A percentile compares a stretch with the other conserved stretches of the same genome.
These are phyloP conservation scores for Penicillium sp. DNA, from an alignment of 2,329 filamentous ascomycete genomes.

Conservation along the genomic window DNA sequence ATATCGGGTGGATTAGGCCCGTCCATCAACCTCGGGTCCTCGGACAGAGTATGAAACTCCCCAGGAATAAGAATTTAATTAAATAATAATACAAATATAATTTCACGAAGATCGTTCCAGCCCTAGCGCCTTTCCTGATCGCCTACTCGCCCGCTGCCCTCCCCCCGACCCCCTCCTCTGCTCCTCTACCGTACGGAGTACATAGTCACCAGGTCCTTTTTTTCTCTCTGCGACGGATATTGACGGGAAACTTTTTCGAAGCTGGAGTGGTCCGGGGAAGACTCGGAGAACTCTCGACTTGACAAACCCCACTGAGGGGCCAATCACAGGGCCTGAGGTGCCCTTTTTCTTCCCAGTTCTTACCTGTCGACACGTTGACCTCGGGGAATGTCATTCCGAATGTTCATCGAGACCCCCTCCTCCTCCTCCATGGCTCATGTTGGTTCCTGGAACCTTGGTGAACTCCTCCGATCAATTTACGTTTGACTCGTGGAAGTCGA, in stretches of 20 bases:
- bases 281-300: slow-evolving; percentile 32
- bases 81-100: too few species aligned
- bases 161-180: not conserved
- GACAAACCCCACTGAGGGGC: slow-evolving; percentile 2
- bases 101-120: not conserved
- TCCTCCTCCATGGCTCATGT: not conserved
- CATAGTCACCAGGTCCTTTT: too few species aligned
- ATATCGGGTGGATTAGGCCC: slow-evolving; percentile 29
- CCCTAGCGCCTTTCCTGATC: slow-evolving; percentile 2
- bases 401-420: not conserved
- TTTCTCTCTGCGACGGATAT: slow-evolving; percentile 20
- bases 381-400: slow-evolving; percentile 27
- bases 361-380: slow-evolving; percentile 12
- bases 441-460: not conserved
- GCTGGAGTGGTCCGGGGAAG: slow-evolving; percentile 23
- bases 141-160: not conserved
- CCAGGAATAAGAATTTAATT: not conserved
- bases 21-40: slow-evolving; percentile 27
- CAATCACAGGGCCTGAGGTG: slow-evolving; percentile 7
- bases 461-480: not conserved
- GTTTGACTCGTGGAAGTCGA: slow-evolving; percentile 7
- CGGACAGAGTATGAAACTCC: slow-evolving; percentile 12
- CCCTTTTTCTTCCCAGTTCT: not conserved
- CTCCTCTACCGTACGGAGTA: too few species aligned
- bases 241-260: slow-evolving; percentile 20